Base-by-base conservation (phyloP, 495 filamentous ascomycete species). In the Cairneyella variabilis region DNA sequence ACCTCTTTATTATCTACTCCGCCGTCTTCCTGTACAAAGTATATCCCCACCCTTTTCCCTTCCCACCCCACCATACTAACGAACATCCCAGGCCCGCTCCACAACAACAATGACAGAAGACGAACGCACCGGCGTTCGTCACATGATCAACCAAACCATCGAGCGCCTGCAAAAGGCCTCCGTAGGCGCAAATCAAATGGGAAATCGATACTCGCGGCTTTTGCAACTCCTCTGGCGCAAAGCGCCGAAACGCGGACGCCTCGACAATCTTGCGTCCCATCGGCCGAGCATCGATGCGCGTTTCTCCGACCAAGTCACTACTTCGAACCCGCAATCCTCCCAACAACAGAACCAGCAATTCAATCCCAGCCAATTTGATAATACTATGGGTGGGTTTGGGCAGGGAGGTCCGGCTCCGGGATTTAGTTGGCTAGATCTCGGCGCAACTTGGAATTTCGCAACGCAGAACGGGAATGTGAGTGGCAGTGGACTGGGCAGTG, bases 1-100 rank as follows among this genome's bases (percentile, higher is more conserved):
- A 81, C 53, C 64, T 83, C 41, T 83, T 68, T 57, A 73, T 69
- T 20, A 70, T 70, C 48, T 70, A 71, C 45, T 56, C 51, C 38
- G 61, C 61, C 22, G 61, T 64, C 9, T 64, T 64, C 37, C 54
- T 64, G 17, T 64, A 64, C 51, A 64, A 64, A 41, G 56, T 49
- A 41, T 32, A 3, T 20, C 25, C 10, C 37, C n/a, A n/a, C 5
- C 14, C n/a, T 51, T 11, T 12, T 17, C 32, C 34, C 8, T 26
- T 1, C 12, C 17, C 14, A 20, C 16, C 41, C 7, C 6, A 8
- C 18, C 28, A 40, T 6, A 57, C 25, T 11, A 23, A 21, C 47
- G 10, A 57, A 26, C 22, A n/a, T 26, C 18, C 18, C 32, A 57
- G 54, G 61, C 61, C 9, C 48, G 61, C 5, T 58, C 54, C 17